A percentile compares a stretch with the other conserved stretches of the same genome.
Conservation (phyloP, 805 yeast genomes). For the Candida verbasci region DNA sequence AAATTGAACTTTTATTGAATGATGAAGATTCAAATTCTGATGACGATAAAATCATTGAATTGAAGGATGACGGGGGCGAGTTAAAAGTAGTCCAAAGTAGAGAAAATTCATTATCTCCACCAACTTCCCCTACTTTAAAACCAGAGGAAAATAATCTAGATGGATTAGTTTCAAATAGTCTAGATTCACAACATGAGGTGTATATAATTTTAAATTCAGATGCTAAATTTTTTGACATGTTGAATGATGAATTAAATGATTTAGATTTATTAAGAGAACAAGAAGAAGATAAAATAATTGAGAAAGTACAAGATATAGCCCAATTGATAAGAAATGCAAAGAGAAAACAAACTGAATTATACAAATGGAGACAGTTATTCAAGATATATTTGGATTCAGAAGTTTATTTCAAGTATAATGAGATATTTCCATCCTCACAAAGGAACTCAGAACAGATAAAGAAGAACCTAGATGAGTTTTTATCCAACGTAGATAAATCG, state of each 20-base stretch:
- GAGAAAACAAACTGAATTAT: conserved; percentile 47
- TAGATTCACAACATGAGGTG: conserved; percentile 28
- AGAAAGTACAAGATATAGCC: conserved; percentile 37
- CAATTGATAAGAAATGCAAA: conserved; percentile 33
- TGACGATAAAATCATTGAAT: conserved; percentile 20
- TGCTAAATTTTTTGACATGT: conserved; percentile 54
- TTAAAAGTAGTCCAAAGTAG: conserved; percentile 7
- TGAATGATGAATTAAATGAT: conserved; percentile 48
- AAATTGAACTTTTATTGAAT: conserved; percentile 21
- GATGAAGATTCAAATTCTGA: conserved; percentile 18
- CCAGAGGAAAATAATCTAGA: conserved; percentile 4
- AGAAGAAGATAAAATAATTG: conserved; percentile 41
- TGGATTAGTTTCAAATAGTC: background rate
- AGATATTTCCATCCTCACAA: conserved; percentile 39
- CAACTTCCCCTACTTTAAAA: conserved; percentile 4
- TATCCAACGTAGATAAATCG: conserved; percentile 33
- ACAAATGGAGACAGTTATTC: conserved; percentile 68
- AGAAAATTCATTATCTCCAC: conserved; percentile 7
- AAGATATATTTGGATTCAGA: conserved; percentile 62
- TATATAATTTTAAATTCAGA: conserved; percentile 50
- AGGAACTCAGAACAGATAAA: conserved; percentile 44
- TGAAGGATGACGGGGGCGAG: conserved; percentile 21
- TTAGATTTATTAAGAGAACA: conserved; percentile 40
- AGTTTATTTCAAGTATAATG: conserved; percentile 54
- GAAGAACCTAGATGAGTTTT: conserved; percentile 38